phyloP scores from a whole-genome alignment of 1,284 basidiomycete genomes.

The Trametes sp. region DNA sequence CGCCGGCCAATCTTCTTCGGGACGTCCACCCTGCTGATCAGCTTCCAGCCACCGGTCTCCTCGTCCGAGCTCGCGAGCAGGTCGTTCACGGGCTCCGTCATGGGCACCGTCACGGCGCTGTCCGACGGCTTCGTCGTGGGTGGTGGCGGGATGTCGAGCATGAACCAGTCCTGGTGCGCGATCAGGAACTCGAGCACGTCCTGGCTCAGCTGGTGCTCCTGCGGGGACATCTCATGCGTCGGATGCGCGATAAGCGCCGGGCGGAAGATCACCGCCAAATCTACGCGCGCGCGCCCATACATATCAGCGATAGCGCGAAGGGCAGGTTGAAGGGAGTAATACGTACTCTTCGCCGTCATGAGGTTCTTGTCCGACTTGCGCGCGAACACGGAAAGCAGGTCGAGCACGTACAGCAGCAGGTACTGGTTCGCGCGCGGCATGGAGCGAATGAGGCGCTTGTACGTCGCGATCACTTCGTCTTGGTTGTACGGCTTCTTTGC shows the following conservation, averaged over 20 bases:
- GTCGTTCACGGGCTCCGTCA: constrained; percentile 46
- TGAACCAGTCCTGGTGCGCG: constrained; percentile 86
- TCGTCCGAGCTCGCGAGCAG: constrained; percentile 55
- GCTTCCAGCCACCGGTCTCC: constrained; percentile 57
- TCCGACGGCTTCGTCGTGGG: constrained; percentile 46
- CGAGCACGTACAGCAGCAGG: constrained; percentile 94
- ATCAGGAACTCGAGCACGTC: constrained; percentile 95
- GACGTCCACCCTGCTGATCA: constrained; percentile 35
- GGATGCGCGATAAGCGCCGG: constrained; percentile 93
- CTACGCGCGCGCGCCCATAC: no score
- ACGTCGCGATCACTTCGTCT: constrained; percentile 76
- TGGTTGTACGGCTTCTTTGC: constrained; percentile 71
- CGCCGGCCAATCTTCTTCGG: constrained; percentile 55
- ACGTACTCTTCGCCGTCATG: constrained; percentile 94
- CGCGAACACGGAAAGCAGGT: constrained; percentile 94
- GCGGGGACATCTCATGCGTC: constrained; percentile 80
- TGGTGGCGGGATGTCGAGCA: constrained; percentile 82
- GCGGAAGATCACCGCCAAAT: constrained; percentile 94
- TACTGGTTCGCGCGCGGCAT: constrained; percentile 93
- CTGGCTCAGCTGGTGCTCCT: constrained; percentile 89
- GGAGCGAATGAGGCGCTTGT: constrained; percentile 84
- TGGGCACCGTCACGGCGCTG: constrained; percentile 37
- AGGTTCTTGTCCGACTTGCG: constrained; percentile 91
- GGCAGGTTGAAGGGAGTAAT: background rate
- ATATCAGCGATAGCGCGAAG: no score